Evolutionary conservation across 106 monocot species (phyloP).

Genomic region (Acorus calamus): DNA sequence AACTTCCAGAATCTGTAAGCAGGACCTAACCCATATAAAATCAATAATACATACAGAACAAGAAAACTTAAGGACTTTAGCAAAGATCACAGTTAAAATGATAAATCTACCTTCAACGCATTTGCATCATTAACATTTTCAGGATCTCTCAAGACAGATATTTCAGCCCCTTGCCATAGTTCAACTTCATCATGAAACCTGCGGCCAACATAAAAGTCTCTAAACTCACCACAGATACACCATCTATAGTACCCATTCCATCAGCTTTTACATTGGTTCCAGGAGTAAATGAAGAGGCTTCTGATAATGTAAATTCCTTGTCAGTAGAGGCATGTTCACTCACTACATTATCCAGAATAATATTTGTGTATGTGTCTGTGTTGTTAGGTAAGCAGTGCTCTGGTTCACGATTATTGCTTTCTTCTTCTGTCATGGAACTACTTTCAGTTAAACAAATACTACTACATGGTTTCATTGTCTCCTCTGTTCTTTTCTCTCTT

Average conservation of each 20-base stretch:
- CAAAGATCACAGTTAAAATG: background rate
- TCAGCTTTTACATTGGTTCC: conserved; percentile 6
- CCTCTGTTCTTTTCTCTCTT: conserved; percentile 1
- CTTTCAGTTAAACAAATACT: too few species aligned
- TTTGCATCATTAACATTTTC: conserved; percentile 68
- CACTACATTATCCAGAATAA: too few species aligned
- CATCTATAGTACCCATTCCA: conserved; percentile 7
- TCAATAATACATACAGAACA: background rate
- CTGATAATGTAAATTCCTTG: background rate
- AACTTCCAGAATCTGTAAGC: conserved; percentile 31
- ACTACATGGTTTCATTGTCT: conserved; percentile 6
- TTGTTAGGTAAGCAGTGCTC: too few species aligned
- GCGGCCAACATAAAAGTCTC: conserved; percentile 80
- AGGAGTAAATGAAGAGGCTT: background rate
- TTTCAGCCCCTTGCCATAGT: conserved; percentile 30
- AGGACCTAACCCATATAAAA: conserved; percentile 39
- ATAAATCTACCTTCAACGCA: conserved; percentile 64
- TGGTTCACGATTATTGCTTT: too few species aligned
- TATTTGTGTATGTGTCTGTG: too few species aligned
- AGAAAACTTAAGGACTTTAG: too few species aligned
- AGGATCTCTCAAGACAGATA: conserved; percentile 51
- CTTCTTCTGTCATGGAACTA: too few species aligned
- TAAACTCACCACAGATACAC: conserved; percentile 13
- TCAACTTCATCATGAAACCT: conserved; percentile 47
- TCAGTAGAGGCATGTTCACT: conserved; percentile 1